These are phyloP conservation scores for Fusarium gaditjirri DNA, from an alignment of 2,329 filamentous ascomycete species.

Conservation along the genomic window DNA sequence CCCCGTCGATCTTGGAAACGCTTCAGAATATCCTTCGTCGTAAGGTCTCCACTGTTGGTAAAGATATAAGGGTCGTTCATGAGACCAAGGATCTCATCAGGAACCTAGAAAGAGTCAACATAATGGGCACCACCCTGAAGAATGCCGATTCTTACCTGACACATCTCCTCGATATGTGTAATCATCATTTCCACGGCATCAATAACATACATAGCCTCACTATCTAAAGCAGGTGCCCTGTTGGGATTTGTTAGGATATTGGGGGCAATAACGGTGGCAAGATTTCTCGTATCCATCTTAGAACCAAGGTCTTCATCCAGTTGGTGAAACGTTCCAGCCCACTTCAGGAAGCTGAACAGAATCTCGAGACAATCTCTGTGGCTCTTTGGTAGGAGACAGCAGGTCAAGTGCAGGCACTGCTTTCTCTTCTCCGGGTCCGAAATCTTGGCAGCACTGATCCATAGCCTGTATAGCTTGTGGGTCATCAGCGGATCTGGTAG, in stretches of 20 bases:
- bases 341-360: conserved; percentile 94
- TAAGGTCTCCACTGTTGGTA: conserved; percentile 84
- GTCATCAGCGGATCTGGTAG: conserved; percentile 95
- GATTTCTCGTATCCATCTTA: conserved; percentile 98
- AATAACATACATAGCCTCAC: conserved; percentile 92
- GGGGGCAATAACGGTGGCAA: conserved; percentile 96
- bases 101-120: conserved; percentile 70
- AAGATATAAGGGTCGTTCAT: conserved; percentile 86
- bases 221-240: conserved; percentile 76
- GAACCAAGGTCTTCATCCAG: conserved; percentile 96
- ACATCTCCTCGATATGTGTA: conserved; percentile 94
- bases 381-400: conserved; percentile 90
- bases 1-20: conserved; percentile 83
- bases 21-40: conserved; percentile 96
- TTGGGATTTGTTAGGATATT: conserved; percentile 85
- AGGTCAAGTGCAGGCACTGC: conserved; percentile 87
- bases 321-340: conserved; percentile 96
- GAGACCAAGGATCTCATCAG: conserved; percentile 88
- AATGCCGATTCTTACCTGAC: conserved; percentile 74
- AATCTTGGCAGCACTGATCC: conserved; percentile 90
- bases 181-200: conserved; percentile 93
- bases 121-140: conserved; percentile 25
- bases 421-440: conserved; percentile 82
- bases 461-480: conserved; percentile 91
- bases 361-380: conserved; percentile 96